Evolutionary conservation across 1,284 basidiomycete genomes (phyloP), one percentile per base, ranked within the genome.

Genomic region (Tetrapyrgos nigripes): DNA sequence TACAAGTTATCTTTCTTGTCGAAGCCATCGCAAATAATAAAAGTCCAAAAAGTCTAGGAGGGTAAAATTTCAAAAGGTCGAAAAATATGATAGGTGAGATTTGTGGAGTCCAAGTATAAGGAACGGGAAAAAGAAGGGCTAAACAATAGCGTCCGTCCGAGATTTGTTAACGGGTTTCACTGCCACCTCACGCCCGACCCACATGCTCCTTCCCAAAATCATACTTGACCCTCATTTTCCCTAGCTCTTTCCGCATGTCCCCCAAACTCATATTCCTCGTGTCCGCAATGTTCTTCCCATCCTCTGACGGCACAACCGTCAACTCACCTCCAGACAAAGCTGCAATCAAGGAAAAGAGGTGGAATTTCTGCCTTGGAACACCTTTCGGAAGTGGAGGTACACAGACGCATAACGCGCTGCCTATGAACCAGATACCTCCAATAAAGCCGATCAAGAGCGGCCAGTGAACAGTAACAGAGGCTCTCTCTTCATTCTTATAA

Each of bases 271-370:
- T 40, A n/a, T 40, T 17, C 17, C 17, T 40, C 17, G 17, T 17
- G 37, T 17, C 5, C 17, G 37, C 60, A 14, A 76, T 71, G 37
- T 72, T 68, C 57, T 68, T 71, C 26, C 59, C 47, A 19, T 62
- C 63, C 21, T 68, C 65, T 11, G 66, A 66, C 11, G 70, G 69
- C 37, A 40, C 13, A n/a, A 40, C 17, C 37, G 13, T 4, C 14
- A 77, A 61, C 63, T 77, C 76, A 24, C 72, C 71, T 3, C 70
- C 72, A 59, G 74, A 64, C 60, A 78, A 76, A 19, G 74, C 74
- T 13, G 74, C 71, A 44, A 76, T 64, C 75, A 75, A 76, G n/a
- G 76, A 76, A 56, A 75, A 76, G 31, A 76, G 46, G 48, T 73
- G 73, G 50, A 78, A 77, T 1, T 74, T 74, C 47, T 76, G 72